Percentiles rank a stretch among this genome's conserved stretches.
These are phyloP conservation scores for Clausena lansium DNA, from an alignment of 345 rosid species.

Conservation along the genomic window DNA sequence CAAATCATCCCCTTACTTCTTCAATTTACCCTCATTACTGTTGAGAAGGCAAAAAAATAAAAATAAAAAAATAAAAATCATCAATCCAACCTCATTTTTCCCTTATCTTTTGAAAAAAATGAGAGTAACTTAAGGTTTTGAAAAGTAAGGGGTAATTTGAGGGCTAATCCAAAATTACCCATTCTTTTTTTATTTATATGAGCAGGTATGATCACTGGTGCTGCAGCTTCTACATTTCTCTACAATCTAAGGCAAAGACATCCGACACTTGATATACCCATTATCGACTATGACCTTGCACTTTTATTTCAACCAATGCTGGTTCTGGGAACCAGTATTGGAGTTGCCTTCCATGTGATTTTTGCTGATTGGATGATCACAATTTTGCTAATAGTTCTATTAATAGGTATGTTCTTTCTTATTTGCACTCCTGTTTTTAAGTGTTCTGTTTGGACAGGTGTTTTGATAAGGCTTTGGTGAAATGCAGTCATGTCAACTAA, in stretches of 20 bases:
- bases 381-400: constrained; percentile 37
- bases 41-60: too few relatives aligned
- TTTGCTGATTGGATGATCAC: constrained; percentile 58
- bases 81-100: too few relatives aligned
- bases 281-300: constrained; percentile 50
- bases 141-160: too few relatives aligned
- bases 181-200: too few relatives aligned
- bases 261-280: constrained; percentile 42
- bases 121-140: too few relatives aligned
- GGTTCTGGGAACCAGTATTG: constrained; percentile 43
- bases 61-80: too few relatives aligned
- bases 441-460: not conserved
- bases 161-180: too few relatives aligned
- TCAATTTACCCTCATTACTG: too few relatives aligned
- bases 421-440: not conserved
- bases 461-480: not conserved
- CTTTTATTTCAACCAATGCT: constrained; percentile 49
- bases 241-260: constrained; percentile 29
- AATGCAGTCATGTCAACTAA: constrained; percentile 39
- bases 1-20: too few relatives aligned
- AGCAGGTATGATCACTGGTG: not conserved
- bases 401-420: constrained; percentile 22
- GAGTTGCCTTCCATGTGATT: constrained; percentile 44
- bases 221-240: not conserved
- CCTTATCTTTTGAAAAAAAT: too few relatives aligned